A percentile compares a stretch with the other conserved stretches of the same genome.
Evolutionary conservation across 441 rosid species (phyloP).

Genomic region (Omphalea diandra): DNA sequence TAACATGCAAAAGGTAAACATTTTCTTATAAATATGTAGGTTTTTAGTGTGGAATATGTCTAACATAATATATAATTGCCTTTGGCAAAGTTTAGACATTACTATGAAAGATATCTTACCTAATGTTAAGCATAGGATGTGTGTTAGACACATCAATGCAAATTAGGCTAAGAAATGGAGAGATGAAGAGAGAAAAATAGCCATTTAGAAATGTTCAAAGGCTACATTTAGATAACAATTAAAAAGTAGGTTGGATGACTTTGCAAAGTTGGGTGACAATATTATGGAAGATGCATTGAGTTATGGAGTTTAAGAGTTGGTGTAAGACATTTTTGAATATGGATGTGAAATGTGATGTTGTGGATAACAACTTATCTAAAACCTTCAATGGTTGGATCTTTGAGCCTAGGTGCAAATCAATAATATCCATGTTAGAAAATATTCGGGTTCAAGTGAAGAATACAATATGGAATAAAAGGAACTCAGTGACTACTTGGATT

Average conservation of each 20-base stretch:
- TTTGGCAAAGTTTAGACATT: not conserved
- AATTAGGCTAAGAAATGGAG: not conserved
- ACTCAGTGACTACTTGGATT: not conserved
- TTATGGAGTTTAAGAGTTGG: not conserved
- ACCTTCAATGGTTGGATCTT: not conserved
- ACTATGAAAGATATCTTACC: not conserved
- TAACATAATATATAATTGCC: no score
- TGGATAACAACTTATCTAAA: not conserved
- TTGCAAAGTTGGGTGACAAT: no score
- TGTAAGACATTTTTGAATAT: not conserved
- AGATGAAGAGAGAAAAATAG: not conserved
- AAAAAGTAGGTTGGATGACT: not conserved
- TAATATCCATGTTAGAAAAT: not conserved
- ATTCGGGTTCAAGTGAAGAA: no score
- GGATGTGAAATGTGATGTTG: not conserved
- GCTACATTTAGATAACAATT: no score
- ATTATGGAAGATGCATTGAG: not conserved
- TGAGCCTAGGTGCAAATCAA: not conserved
- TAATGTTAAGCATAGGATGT: not conserved
- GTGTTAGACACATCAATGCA: not conserved
- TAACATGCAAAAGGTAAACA: not conserved
- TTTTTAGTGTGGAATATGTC: no score
- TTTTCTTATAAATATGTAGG: not conserved
- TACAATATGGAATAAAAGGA: not conserved
- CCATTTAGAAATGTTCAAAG: not conserved